Base-by-base conservation (phyloP, 768 basidiomycete genomes). In the Boletales sp. region DNA sequence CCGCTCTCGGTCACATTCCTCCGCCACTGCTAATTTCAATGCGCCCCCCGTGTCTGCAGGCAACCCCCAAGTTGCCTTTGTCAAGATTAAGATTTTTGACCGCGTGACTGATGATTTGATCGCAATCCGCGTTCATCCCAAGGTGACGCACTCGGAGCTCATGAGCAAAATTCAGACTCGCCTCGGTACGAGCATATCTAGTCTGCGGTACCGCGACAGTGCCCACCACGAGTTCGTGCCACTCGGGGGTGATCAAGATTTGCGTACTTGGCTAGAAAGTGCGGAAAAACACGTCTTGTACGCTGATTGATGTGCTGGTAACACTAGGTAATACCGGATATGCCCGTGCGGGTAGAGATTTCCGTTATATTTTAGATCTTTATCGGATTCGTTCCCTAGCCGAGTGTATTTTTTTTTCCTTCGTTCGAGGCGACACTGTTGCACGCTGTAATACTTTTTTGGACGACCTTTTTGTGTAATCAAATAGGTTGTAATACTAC, bases 51-150 rank as follows among this genome's bases (percentile, higher is more conserved):
- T 91, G 59, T 91, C 89, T 44, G 81, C 84, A 15, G 79, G 78
- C 40, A 89, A 88, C 55, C 82, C 84, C 6, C 86, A 90, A 62
- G 83, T 85, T 13, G 89, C 94, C 19, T 98, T 94, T 70, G 80
- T 98, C 57, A 99, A 98, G 73, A 96, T 99, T 73, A 99, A 99
- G 72, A 92, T 99, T 40, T 96, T 96, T 66, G 90, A 96, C 71
- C 82, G 90, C 35, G 77, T 86, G 49, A 86, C 92, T 21, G 94
- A 98, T 64, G 96, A 99, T 67, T 74, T 98, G 48, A 93, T 98
- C 55, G 96, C 96, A 5, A 96, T 98, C 49, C 85, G 96, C 13
- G 95, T 98, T 28, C 94, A 95, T 64, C 96, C 96, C 19, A 82
- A 79, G 45, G 94, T 98, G 36, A 83, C 88, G 8, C 87, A 90